Evolutionary conservation across 257 asterid genomes (phyloP).

Genomic region (Phtheirospermum japonicum): DNA sequence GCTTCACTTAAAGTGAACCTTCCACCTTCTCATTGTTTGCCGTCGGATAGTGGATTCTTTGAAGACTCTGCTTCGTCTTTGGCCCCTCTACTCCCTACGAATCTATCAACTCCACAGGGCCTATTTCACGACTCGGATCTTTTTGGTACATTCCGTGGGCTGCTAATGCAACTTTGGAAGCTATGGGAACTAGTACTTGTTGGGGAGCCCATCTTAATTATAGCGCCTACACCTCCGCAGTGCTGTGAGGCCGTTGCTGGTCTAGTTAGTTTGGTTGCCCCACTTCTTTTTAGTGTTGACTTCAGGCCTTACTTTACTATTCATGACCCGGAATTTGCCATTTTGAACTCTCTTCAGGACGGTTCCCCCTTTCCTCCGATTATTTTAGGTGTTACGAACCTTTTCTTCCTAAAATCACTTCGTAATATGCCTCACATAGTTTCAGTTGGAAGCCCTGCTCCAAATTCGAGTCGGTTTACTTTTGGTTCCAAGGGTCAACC

Average conservation of each 20-base stretch:
- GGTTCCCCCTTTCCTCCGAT: constrained; percentile 79
- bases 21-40: constrained; percentile 94
- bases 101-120: constrained; percentile 82
- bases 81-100: constrained; percentile 91
- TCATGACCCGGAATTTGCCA: constrained; percentile 87
- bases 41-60: constrained; percentile 70
- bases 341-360: constrained; percentile 65
- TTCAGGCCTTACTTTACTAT: constrained; percentile 96
- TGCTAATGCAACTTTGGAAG: constrained; percentile 92
- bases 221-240: constrained; percentile 94
- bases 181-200: constrained; percentile 89
- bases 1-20: constrained; percentile 79
- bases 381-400: constrained; percentile 92
- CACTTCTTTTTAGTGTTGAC: constrained; percentile 84
- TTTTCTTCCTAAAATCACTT: constrained; percentile 88
- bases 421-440: constrained; percentile 81
- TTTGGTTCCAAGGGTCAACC: constrained; percentile 51
- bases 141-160: constrained; percentile 83
- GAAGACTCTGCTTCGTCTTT: constrained; percentile 90
- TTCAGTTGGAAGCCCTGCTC: constrained; percentile 84
- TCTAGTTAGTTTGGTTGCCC: constrained; percentile 90
- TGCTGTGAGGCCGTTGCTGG: constrained; percentile 96
- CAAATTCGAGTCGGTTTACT: constrained; percentile 53
- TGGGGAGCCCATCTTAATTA: constrained; percentile 90
- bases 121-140: constrained; percentile 97